A percentile compares a stretch with the other conserved stretches of the same genome.
Conservation (phyloP, 805 yeast genomes). For the baker's yeast (Saccharomyces cerevisiae) region DNA sequence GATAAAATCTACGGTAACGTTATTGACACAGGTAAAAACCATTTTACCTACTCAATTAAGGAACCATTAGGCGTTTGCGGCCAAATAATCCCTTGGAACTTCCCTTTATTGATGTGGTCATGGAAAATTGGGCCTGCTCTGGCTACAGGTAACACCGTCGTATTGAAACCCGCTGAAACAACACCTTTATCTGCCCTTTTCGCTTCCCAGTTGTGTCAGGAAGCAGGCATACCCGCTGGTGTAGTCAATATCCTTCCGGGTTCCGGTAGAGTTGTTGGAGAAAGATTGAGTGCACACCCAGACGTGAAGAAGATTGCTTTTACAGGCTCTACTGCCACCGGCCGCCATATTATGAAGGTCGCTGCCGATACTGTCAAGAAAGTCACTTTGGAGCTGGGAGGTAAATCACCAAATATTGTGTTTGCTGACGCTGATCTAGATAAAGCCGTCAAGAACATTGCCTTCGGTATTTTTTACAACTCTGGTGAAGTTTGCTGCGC, state of each 20-base stretch:
- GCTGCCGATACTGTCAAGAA: slow-evolving; percentile 73
- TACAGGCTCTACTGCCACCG: slow-evolving; percentile 83
- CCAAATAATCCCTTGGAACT: slow-evolving; percentile 88
- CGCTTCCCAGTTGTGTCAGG: slow-evolving; percentile 52
- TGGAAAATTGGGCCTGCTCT: slow-evolving; percentile 86
- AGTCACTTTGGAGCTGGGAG: slow-evolving; percentile 79
- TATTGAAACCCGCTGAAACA: slow-evolving; percentile 80
- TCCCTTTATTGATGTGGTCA: slow-evolving; percentile 80
- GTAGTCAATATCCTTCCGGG: slow-evolving; percentile 75
- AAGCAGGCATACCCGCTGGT: slow-evolving; percentile 80
- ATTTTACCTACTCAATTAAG: slow-evolving; percentile 58
- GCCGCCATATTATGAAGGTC: slow-evolving; percentile 61
- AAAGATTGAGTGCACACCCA: slow-evolving; percentile 60
- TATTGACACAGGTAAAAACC: slow-evolving; percentile 53
- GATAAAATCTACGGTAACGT: slow-evolving; percentile 57
- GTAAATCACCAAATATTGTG: slow-evolving; percentile 82
- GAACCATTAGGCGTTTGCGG: slow-evolving; percentile 89
- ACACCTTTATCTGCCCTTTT: slow-evolving; percentile 77
- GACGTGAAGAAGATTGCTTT: slow-evolving; percentile 72
- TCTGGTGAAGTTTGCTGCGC: slow-evolving; percentile 94
- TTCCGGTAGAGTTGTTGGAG: slow-evolving; percentile 69
- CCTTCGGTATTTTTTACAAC: slow-evolving; percentile 75
- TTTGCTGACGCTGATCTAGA: slow-evolving; percentile 66
- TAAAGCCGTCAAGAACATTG: slow-evolving; percentile 56
- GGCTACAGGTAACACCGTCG: slow-evolving; percentile 78